Conservation (phyloP, 495 filamentous ascomycete species). For the Annulohypoxylon stygium region DNA sequence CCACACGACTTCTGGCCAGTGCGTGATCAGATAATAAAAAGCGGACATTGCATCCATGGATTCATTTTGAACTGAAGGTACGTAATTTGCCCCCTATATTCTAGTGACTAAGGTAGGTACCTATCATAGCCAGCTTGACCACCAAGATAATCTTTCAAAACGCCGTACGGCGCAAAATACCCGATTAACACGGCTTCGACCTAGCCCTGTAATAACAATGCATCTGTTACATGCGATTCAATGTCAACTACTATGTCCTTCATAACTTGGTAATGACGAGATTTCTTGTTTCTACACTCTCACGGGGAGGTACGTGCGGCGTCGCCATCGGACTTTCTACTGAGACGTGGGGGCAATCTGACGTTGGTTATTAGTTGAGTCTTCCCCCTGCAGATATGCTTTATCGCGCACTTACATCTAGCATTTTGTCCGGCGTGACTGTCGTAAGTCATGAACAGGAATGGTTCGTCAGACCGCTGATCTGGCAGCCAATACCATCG, state of each 20-base stretch:
- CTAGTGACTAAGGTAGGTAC: no score
- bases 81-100: no score
- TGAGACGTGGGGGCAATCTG: slow-evolving; percentile 29
- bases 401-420: slow-evolving; percentile 6
- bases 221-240: no score
- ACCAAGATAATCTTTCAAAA: no score
- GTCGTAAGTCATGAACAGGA: slow-evolving; percentile 26
- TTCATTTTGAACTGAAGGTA: no score
- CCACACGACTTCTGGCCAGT: no score
- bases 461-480: slow-evolving; percentile 12
- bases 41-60: no score
- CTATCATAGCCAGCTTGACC: no score
- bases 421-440: slow-evolving; percentile 28
- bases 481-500: slow-evolving; percentile 32
- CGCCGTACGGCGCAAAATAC: no score
- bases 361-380: neutral
- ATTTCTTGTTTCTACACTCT: slow-evolving; percentile 25
- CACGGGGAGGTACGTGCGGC: slow-evolving; percentile 6
- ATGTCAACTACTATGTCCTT: neutral
- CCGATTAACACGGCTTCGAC: no score
- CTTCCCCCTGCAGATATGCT: neutral
- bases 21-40: no score
- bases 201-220: no score
- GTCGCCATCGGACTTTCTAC: slow-evolving; percentile 14
- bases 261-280: slow-evolving; percentile 27